Base-by-base conservation (phyloP, 75 land plant species). In the Gnetum montanum region DNA sequence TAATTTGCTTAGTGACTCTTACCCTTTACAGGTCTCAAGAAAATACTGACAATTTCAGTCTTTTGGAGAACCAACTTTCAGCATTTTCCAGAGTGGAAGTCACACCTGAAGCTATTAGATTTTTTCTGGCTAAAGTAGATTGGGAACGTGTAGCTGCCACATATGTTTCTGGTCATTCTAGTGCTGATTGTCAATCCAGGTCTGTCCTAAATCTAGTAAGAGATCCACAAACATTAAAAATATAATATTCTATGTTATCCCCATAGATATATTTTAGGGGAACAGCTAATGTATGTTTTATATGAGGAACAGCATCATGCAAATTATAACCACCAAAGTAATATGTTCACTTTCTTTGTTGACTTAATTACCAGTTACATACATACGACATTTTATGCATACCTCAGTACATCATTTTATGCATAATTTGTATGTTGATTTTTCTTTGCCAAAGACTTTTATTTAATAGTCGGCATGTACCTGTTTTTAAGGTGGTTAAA, bases 121-220 rank as follows among this genome's bases (percentile, higher is more conserved):
- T 65, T 43, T 78, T 76, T 58, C 57, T 82, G 10, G 80, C 81
- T 7, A 49, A 59, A 20, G 62, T 93, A 16, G 65, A 93, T 50
- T 93, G 98, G 98, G 69, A 80, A 27, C 75, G 74, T 7, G 57
- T 93, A 15, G 90, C 98, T 31, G 71, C 80, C 16, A 69, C 69
- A 63, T 85, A 93, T 65, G 63, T 82, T 23, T 22, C 50, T 18
- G 62, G 70, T 10, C 95, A 84, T 23, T 57, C 84, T 53, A 71
- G 84, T 53, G 70, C 71, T 45, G 98, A 93, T 63, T 93, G 98
- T 73, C 63, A 79, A 58, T 38, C 88, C 65, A 74, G 79, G 94
- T 88, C 34, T 36, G 28, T 48, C 31, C 0, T 25, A 37, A 8
- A 11, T 30, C 27, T 29, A 23, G 27, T n/a, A n/a, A n/a, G n/a